A percentile compares a stretch with the other conserved stretches of the same genome.
Conservation (phyloP, 345 rosid species). For the Combretum micranthum region DNA sequence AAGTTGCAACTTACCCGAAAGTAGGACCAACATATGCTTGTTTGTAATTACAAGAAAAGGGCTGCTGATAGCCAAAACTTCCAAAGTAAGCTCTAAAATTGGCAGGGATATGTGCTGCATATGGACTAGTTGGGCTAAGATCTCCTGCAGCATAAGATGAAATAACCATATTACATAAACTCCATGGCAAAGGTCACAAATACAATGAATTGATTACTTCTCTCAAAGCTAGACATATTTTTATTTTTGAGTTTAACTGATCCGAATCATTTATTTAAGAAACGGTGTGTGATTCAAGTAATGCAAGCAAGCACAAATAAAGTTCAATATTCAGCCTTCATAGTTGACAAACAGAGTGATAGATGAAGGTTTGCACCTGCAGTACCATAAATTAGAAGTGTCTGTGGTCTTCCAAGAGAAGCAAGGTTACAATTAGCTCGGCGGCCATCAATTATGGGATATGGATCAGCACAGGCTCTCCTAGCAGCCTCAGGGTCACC, state of each 20-base stretch:
- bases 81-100: constrained; percentile 61
- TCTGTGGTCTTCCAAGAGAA: constrained; percentile 78
- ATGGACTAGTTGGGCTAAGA: constrained; percentile 51
- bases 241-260: no score
- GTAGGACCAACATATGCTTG: constrained; percentile 69
- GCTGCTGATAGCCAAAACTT: constrained; percentile 67
- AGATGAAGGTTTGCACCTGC: constrained; percentile 2
- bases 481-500: constrained; percentile 93
- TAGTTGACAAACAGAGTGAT: not conserved
- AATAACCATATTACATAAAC: not conserved
- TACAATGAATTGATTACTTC: not conserved
- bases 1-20: constrained; percentile 65
- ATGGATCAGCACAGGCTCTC: constrained; percentile 86
- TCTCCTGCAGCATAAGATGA: constrained; percentile 38
- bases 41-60: constrained; percentile 59
- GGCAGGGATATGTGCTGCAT: constrained; percentile 47
- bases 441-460: constrained; percentile 88
- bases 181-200: not conserved
- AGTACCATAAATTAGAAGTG: constrained; percentile 49
- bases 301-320: no score
- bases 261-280: no score
- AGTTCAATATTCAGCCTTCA: no score
- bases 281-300: no score
- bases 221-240: not conserved
- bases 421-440: constrained; percentile 97